Evolutionary conservation across 169 alveolate genomes (phyloP), one percentile per base, ranked within the genome.

Genomic region (Eimeria brunetti): DNA sequence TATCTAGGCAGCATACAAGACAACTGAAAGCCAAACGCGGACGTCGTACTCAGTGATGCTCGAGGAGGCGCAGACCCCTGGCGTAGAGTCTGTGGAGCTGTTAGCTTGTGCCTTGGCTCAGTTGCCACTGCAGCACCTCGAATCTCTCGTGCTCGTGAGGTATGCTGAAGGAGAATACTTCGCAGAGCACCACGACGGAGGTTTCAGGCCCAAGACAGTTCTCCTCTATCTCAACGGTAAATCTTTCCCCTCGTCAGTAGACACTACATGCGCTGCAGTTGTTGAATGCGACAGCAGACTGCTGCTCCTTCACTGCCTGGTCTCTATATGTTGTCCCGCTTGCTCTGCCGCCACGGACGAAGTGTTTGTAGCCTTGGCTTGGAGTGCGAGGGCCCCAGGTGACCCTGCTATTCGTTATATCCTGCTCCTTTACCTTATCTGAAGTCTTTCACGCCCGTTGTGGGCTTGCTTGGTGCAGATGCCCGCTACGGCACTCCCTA

Each of bases 141-240:
- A 95, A 91, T 67, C 91, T 20, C 89, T 95, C 24, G 91, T 75
- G 64, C 64, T 95, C 41, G 95, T 95, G 53, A 62, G 88, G 16
- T 95, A 95, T 88, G 84, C 75, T 18, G 73, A 60, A 38, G 95
- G 95, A 27, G 84, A 95, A 86, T 95, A 58, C 95, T 95, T 95
- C 95, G 51, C 73, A 27, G 88, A 62, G 80, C 96, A 95, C 85
- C 95, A 89, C 62, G 96, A 95, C 88, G 96, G 96, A 9, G 85
- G 80, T 46, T 95, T 95, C 85, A 89, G 96, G n/a, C 95, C 95
- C 58, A 44, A 60, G 56, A 95, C 96, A 30, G 94, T 95, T 20
- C 93, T 95, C 27, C 83, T 95, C 46, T 95, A 95, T 30, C 95
- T 95, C 60, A 95, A 95, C 71, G 95, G 96, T 89, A 62, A 16